Percentiles rank a stretch among this genome's conserved stretches.
Conservation (phyloP, 768 basidiomycete species). For the Rhizopogon vinicolor region DNA sequence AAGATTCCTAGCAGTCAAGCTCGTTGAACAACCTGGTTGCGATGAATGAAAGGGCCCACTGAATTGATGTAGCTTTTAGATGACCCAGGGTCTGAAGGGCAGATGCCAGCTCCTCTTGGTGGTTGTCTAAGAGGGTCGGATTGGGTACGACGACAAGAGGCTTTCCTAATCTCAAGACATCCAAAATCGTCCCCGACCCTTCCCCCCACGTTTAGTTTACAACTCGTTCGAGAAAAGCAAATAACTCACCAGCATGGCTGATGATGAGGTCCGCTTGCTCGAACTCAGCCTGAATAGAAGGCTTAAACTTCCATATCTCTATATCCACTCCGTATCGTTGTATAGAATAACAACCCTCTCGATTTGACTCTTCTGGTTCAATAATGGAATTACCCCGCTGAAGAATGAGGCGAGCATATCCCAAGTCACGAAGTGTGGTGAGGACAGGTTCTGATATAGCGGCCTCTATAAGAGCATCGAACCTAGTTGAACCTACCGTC, state of each 20-base stretch:
- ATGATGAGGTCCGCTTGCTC: slow-evolving; percentile 73
- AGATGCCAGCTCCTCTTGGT: slow-evolving; percentile 85
- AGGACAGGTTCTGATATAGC: slow-evolving; percentile 58
- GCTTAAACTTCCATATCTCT: slow-evolving; percentile 70
- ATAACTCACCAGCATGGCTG: slow-evolving; percentile 81
- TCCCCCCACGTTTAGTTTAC: background rate
- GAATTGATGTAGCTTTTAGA: slow-evolving; percentile 50
- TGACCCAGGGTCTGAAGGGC: slow-evolving; percentile 56
- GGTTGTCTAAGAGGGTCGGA: slow-evolving; percentile 82
- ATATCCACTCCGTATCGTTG: slow-evolving; percentile 44
- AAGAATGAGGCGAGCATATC: slow-evolving; percentile 59
- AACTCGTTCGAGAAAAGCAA: background rate
- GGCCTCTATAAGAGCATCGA: slow-evolving; percentile 66
- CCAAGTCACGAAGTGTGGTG: slow-evolving; percentile 42
- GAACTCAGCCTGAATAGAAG: slow-evolving; percentile 64
- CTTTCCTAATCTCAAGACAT: slow-evolving; percentile 71
- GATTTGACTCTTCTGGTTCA: slow-evolving; percentile 20
- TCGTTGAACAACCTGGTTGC: slow-evolving; percentile 5
- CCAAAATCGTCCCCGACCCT: slow-evolving; percentile 96
- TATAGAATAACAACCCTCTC: slow-evolving; percentile 15
- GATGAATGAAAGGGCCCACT: slow-evolving; percentile 38
- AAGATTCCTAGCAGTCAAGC: slow-evolving; percentile 39
- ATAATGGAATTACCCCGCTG: slow-evolving; percentile 76
- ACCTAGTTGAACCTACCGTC: slow-evolving; percentile 88
- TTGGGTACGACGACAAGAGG: slow-evolving; percentile 89